Conservation (phyloP, 257 asterid species). For the Nicotiana undulata region DNA sequence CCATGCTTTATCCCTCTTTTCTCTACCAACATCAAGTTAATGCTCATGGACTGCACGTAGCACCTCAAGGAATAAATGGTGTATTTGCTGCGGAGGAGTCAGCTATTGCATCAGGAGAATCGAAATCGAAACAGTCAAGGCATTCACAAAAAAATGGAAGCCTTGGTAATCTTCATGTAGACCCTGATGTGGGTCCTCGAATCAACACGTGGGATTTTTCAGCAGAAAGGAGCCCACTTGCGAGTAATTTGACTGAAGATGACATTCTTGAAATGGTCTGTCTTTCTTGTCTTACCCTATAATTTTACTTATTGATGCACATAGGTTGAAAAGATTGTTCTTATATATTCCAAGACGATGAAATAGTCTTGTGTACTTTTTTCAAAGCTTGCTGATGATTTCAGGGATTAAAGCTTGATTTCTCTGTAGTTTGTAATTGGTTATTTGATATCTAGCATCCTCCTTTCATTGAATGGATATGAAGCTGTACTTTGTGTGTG, state of each 20-base stretch:
- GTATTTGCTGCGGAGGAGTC: constrained; percentile 22
- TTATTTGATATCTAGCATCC: not conserved
- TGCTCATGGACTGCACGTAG: constrained; percentile 48
- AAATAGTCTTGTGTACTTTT: not conserved
- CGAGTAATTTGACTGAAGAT: constrained; percentile 69
- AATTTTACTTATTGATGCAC: not conserved
- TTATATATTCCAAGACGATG: not conserved
- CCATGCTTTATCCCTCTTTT: constrained; percentile 53
- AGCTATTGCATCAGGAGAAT: constrained; percentile 21
- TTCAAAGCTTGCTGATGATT: not conserved
- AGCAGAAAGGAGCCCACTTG: constrained; percentile 41
- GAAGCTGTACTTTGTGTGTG: not conserved
- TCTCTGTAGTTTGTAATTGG: not conserved
- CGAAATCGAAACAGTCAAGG: constrained; percentile 31
- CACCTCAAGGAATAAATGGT: constrained; percentile 34
- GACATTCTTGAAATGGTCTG: constrained; percentile 85
- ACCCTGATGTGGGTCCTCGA: constrained; percentile 25
- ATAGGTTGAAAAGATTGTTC: not conserved
- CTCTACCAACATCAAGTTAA: constrained; percentile 57
- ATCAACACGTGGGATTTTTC: constrained; percentile 43
- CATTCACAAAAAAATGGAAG: constrained; percentile 30
- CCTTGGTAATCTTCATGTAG: constrained; percentile 18
- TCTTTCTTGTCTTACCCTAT: constrained; percentile 20
- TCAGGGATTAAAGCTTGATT: not conserved
- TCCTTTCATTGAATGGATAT: not conserved